These are phyloP conservation scores for Paspalum notatum DNA, from an alignment of 176 grass and related monocot species.

Conservation along the genomic window DNA sequence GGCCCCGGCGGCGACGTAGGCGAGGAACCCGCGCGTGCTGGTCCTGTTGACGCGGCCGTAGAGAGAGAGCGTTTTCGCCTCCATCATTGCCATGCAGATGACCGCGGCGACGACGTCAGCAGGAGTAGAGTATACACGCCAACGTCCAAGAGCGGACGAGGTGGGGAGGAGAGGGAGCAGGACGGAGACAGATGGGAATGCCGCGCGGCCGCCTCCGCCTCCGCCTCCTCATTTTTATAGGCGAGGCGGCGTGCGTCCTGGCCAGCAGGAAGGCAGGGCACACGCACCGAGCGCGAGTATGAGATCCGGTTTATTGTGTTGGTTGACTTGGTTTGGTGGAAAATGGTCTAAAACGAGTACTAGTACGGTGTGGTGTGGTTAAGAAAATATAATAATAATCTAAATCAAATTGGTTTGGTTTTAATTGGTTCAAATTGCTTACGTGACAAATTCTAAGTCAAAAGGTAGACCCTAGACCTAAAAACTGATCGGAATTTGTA, in stretches of 20 bases:
- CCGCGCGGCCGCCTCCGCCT: conserved; percentile 39
- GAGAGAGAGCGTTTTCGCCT: conserved; percentile 19
- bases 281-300: neutral
- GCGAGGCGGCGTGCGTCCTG: conserved; percentile 14
- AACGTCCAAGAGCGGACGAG: conserved; percentile 16
- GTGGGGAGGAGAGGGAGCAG: neutral
- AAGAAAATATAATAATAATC: no score
- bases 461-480: no score
- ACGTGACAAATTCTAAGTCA: no score
- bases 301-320: no score
- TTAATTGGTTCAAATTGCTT: no score
- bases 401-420: no score
- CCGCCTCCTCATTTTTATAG: conserved; percentile 39
- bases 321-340: no score
- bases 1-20: conserved; percentile 51
- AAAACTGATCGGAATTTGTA: no score
- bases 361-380: no score
- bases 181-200: no score
- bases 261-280: neutral
- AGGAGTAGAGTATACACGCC: no score
- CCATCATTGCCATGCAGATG: conserved; percentile 29
- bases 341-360: no score
- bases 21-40: conserved; percentile 62
- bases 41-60: conserved; percentile 53
- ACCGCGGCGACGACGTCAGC: neutral